A percentile compares a stretch with the other conserved stretches of the same genome.
phyloP scores from a whole-genome alignment of 768 basidiomycete species.

The Porpolomopsis calyptriformis region DNA sequence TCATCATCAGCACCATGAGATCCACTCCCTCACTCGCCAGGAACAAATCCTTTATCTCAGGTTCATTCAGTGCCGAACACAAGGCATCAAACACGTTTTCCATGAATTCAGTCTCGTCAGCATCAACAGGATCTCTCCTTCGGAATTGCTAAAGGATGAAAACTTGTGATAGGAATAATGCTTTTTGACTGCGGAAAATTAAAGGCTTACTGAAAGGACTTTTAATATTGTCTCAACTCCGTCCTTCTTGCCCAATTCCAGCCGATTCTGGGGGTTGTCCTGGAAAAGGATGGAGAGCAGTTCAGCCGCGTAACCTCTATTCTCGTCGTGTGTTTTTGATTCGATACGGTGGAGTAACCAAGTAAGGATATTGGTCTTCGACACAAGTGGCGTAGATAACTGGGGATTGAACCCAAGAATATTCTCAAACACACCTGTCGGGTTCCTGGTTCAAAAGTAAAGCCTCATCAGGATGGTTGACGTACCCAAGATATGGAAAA shows the following conservation, averaged over 20 bases:
- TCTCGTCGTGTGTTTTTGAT: conserved; percentile 71
- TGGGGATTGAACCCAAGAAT: conserved; percentile 76
- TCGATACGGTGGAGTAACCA: conserved; percentile 77
- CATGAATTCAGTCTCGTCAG: conserved; percentile 96
- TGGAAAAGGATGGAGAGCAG: conserved; percentile 86
- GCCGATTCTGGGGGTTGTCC: conserved; percentile 54
- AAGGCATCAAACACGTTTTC: conserved; percentile 89
- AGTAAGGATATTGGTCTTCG: conserved; percentile 61
- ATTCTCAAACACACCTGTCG: conserved; percentile 83
- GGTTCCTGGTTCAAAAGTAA: neutral
- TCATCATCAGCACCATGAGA: conserved; percentile 97
- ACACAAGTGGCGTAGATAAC: conserved; percentile 57
- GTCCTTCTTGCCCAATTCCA: conserved; percentile 57
- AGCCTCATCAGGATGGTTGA: conserved; percentile 1
- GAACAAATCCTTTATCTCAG: conserved; percentile 70
- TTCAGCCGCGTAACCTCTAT: conserved; percentile 88
- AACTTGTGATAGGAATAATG: too few relatives aligned
- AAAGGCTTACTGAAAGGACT: conserved; percentile 65
- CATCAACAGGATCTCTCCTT: conserved; percentile 68
- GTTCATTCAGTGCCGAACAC: conserved; percentile 76
- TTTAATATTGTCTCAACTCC: conserved; percentile 72
- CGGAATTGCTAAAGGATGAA: conserved; percentile 69
- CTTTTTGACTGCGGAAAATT: too few relatives aligned
- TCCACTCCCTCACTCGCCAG: conserved; percentile 89
- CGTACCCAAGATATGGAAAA: conserved; percentile 85